phyloP scores from a whole-genome alignment of 129 eudicot genomes.

The Deinandra increscens region DNA sequence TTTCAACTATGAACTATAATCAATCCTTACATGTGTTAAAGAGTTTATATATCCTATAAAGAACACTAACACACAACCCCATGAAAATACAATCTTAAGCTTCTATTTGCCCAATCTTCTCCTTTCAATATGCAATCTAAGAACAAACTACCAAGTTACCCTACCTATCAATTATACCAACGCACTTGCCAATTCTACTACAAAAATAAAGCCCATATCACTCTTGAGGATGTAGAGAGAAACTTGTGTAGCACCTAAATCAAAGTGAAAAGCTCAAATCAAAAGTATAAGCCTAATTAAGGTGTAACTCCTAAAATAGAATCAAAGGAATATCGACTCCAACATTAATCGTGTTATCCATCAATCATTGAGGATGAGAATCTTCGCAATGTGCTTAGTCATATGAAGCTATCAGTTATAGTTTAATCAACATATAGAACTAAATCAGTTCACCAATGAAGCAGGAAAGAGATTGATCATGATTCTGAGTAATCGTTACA shows the following conservation, averaged over 20 bases:
- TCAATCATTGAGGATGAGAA: not conserved
- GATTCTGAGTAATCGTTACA: not conserved
- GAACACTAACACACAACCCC: not conserved
- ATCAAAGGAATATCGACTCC: not conserved
- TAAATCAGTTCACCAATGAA: not conserved
- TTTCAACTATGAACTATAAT: not conserved
- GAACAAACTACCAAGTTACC: slow-evolving; percentile 13
- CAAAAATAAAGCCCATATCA: not conserved
- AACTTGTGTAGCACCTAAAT: not conserved
- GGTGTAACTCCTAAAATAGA: not conserved
- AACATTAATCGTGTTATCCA: not conserved
- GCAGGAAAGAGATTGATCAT: not conserved
- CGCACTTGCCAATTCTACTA: slow-evolving; percentile 2
- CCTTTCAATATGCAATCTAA: slow-evolving; percentile 4
- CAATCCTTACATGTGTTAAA: slow-evolving; percentile 19
- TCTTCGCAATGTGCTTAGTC: not conserved
- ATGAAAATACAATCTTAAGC: not conserved
- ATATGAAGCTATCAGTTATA: not conserved
- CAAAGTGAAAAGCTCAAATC: not conserved
- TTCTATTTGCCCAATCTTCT: not conserved
- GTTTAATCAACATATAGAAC: slow-evolving; percentile 4
- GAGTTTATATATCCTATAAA: not conserved
- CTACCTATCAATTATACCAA: not conserved
- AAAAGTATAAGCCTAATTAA: not conserved
- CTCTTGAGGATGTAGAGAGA: not conserved